Evolutionary conservation across 2,329 filamentous ascomycete genomes (phyloP).

Genomic region (Aspergillus thermomutatus): DNA sequence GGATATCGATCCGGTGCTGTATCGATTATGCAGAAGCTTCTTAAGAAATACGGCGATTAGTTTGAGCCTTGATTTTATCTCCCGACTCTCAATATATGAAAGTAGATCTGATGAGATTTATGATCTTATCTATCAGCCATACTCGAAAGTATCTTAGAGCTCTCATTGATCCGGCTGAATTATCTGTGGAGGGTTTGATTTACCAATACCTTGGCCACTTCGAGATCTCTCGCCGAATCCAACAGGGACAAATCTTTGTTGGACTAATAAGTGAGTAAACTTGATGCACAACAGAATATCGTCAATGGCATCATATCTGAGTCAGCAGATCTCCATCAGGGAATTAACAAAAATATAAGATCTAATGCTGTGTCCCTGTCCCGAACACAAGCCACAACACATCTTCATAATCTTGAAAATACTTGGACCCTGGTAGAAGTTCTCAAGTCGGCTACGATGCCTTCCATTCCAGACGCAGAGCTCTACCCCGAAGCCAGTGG

Average conservation of each 20-base stretch:
- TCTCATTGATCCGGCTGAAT: not conserved
- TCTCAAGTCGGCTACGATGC: conserved; percentile 14
- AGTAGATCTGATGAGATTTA: not conserved
- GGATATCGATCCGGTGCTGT: conserved; percentile 74
- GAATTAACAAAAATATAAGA: too few species aligned
- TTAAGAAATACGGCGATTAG: conserved; percentile 63
- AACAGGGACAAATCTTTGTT: too few species aligned
- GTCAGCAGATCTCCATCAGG: too few species aligned
- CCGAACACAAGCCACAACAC: too few species aligned
- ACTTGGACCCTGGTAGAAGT: too few species aligned
- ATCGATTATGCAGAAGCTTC: conserved; percentile 71
- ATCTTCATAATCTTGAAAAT: too few species aligned
- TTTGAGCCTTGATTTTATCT: not conserved
- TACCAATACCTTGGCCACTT: not conserved
- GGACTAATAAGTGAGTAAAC: not conserved
- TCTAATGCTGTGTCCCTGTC: too few species aligned
- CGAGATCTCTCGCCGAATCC: not conserved
- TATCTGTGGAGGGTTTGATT: not conserved
- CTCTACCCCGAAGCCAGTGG: conserved; percentile 46
- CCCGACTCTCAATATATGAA: too few species aligned
- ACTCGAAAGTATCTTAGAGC: not conserved
- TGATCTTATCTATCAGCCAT: not conserved
- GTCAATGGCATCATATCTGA: too few species aligned
- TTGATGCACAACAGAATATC: too few species aligned
- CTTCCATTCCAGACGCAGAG: conserved; percentile 39